A percentile compares a stretch with the other conserved stretches of the same genome.
phyloP scores from a whole-genome alignment of 2,329 filamentous ascomycete species.

The Aspergillus spinulosporus region DNA sequence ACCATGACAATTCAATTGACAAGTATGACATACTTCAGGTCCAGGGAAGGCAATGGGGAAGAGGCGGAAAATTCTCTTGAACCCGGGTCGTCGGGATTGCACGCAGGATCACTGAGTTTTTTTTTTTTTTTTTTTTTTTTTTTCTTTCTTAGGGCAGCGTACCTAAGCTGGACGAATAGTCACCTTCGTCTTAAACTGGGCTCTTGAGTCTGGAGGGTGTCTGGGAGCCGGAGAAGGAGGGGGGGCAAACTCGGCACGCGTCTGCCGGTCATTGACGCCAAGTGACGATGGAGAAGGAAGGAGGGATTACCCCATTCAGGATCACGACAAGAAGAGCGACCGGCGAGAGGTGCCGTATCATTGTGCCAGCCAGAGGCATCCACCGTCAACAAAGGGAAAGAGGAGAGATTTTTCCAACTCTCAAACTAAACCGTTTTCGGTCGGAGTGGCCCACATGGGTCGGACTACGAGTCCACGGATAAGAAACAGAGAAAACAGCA shows the following conservation, averaged over 20 bases:
- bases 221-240: conserved; percentile 8
- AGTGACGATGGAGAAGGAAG: conserved; percentile 11
- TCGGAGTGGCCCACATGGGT: conserved; percentile 11
- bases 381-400: conserved; percentile 19
- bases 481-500: conserved; percentile 17
- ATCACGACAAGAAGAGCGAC: conserved; percentile 13
- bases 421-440: conserved; percentile 17
- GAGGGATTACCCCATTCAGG: conserved; percentile 20
- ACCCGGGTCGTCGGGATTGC: not conserved
- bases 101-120: not conserved
- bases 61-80: conserved; percentile 5
- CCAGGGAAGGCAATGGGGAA: not conserved
- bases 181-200: not conserved
- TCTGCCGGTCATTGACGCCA: conserved; percentile 24
- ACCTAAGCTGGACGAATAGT: not conserved
- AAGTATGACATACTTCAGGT: not conserved
- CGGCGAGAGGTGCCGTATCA: conserved; percentile 22
- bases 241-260: conserved; percentile 26
- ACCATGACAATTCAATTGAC: not conserved
- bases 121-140: not conserved
- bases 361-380: conserved; percentile 3
- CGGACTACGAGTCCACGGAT: conserved; percentile 19
- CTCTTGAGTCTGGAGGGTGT: conserved; percentile 11
- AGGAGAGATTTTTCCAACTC: conserved; percentile 22
- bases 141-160: not conserved